A percentile compares a stretch with the other conserved stretches of the same genome.
These are phyloP conservation scores for Colletotrichum shisoi DNA, from an alignment of 2,329 filamentous ascomycete genomes.

Conservation along the genomic window DNA sequence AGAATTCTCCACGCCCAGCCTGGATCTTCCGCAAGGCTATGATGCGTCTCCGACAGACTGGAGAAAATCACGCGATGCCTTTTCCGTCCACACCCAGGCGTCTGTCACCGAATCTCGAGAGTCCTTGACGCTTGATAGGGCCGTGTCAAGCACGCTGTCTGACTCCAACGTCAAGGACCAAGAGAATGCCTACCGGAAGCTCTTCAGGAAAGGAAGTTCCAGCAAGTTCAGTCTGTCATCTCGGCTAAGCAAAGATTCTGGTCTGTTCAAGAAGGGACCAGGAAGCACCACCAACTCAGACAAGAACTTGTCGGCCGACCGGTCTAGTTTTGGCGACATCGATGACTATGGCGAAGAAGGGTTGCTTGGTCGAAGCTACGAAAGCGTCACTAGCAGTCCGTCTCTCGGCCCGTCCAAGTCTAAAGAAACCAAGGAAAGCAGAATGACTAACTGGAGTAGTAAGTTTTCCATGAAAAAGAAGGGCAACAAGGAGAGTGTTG, in stretches of 20 bases:
- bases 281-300: constrained; percentile 67
- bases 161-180: constrained; percentile 62
- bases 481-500: constrained; percentile 63
- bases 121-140: constrained; percentile 63
- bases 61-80: constrained; percentile 64
- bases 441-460: constrained; percentile 58
- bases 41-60: constrained; percentile 62
- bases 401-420: constrained; percentile 62
- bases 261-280: constrained; percentile 66
- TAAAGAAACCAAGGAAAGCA: constrained; percentile 57
- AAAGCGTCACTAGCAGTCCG: constrained; percentile 65
- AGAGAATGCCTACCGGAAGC: constrained; percentile 66
- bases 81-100: constrained; percentile 65
- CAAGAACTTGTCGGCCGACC: constrained; percentile 62
- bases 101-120: constrained; percentile 67
- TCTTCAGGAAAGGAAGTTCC: constrained; percentile 71
- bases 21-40: constrained; percentile 50
- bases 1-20: constrained; percentile 50
- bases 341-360: constrained; percentile 61
- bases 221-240: constrained; percentile 71
- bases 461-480: constrained; percentile 69
- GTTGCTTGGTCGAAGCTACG: constrained; percentile 60
- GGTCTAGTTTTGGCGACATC: constrained; percentile 65
- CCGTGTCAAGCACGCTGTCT: constrained; percentile 65
- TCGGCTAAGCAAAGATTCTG: constrained; percentile 61